phyloP scores from a whole-genome alignment of 441 rosid genomes.

The Metrosideros polymorpha region DNA sequence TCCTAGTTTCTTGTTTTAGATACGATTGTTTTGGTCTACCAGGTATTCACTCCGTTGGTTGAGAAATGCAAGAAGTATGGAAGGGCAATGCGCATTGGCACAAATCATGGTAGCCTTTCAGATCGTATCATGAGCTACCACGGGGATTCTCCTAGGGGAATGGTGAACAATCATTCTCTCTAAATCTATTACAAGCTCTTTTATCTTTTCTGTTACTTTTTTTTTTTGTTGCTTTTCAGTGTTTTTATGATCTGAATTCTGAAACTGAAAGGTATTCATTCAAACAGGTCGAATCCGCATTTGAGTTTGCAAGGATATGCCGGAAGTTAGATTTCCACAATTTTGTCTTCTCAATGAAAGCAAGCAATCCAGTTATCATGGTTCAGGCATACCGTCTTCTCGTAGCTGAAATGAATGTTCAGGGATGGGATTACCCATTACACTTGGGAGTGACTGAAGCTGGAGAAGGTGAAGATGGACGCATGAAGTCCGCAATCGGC shows the following conservation, averaged over 20 bases:
- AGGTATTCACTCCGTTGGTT: conserved; percentile 94
- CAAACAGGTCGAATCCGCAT: conserved; percentile 91
- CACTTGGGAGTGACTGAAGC: conserved; percentile 99
- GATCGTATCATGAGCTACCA: conserved; percentile 98
- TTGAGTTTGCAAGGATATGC: conserved; percentile 94
- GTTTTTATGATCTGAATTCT: not conserved
- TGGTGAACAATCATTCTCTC: conserved; percentile 37
- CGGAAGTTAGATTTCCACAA: conserved; percentile 90
- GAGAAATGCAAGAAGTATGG: conserved; percentile 95
- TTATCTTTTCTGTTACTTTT: not conserved
- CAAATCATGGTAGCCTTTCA: conserved; percentile 98
- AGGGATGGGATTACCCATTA: conserved; percentile 95
- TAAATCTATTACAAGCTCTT: not conserved
- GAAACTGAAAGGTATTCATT: not conserved
- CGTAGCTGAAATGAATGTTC: conserved; percentile 90
- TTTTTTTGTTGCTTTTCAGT: not conserved
- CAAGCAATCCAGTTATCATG: conserved; percentile 97
- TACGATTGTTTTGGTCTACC: not conserved
- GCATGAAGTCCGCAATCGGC: conserved; percentile 98
- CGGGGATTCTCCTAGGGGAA: conserved; percentile 98
- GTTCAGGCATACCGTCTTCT: conserved; percentile 96
- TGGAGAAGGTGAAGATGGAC: conserved; percentile 99
- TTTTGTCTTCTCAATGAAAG: conserved; percentile 97
- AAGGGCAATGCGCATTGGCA: conserved; percentile 98
- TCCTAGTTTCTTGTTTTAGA: not conserved